These are phyloP conservation scores for Beauveria sp. DNA, from an alignment of 2,329 filamentous ascomycete species.

Conservation along the genomic window DNA sequence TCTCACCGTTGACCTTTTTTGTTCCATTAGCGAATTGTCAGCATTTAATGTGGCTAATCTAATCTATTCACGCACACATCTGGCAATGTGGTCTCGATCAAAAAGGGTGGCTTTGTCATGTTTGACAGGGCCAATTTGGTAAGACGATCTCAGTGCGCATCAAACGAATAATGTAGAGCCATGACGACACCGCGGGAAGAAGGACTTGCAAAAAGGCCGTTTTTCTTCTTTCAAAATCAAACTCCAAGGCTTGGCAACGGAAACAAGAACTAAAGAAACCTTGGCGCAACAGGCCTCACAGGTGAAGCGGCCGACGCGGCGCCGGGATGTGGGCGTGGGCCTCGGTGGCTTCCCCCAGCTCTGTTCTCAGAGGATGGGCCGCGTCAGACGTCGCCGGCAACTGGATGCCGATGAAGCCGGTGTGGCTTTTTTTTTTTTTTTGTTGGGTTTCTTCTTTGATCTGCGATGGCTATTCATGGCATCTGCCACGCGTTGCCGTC, in stretches of 20 bases:
- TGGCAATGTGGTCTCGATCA: too few species aligned
- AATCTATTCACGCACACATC: too few species aligned
- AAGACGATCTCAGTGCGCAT: too few species aligned
- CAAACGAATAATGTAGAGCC: background rate
- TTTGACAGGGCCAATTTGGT: too few species aligned
- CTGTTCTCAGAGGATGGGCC: background rate
- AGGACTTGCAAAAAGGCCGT: background rate
- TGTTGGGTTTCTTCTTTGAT: background rate
- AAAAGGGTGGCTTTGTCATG: too few species aligned
- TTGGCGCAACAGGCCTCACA: background rate
- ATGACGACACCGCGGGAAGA: background rate
- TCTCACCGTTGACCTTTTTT: too few species aligned
- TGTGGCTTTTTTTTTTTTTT: background rate
- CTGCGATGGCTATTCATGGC: too few species aligned
- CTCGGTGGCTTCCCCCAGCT: background rate
- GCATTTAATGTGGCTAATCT: too few species aligned
- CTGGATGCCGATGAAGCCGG: constrained; percentile 1
- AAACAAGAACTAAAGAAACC: background rate
- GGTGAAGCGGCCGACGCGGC: background rate
- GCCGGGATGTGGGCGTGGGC: background rate
- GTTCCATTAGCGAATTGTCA: too few species aligned
- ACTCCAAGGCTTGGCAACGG: background rate
- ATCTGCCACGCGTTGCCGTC: background rate
- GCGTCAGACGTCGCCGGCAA: background rate
- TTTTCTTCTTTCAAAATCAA: background rate